Percentiles rank a stretch among this genome's conserved stretches.
Conservation (phyloP, 306 rosid genomes). For the Trifolium fragiferum region DNA sequence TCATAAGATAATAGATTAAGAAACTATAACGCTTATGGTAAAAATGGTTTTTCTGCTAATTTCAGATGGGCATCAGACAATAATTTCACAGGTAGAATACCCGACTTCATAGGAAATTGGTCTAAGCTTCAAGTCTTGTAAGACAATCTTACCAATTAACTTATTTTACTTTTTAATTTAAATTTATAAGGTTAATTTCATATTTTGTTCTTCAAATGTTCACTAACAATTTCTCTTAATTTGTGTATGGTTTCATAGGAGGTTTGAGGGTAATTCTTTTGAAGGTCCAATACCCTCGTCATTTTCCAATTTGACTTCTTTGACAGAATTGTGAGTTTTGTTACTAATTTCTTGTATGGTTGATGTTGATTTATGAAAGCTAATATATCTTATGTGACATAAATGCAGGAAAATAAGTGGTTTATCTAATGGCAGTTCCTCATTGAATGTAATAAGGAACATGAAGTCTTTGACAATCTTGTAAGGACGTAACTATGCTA, state of each 20-base stretch:
- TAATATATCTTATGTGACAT: conserved; percentile 38
- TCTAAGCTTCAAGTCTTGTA: conserved; percentile 65
- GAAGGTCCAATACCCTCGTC: conserved; percentile 70
- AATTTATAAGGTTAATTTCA: not conserved
- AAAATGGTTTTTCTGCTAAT: conserved; percentile 25
- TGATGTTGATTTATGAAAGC: conserved; percentile 16
- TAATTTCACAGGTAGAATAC: conserved; percentile 68
- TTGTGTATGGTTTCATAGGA: conserved; percentile 52
- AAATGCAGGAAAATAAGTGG: conserved; percentile 63
- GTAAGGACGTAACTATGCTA: conserved; percentile 50
- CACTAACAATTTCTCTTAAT: conserved; percentile 18
- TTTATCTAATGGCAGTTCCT: conserved; percentile 71
- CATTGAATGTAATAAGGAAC: conserved; percentile 65
- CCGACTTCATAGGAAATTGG: conserved; percentile 79
- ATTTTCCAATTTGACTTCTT: conserved; percentile 70
- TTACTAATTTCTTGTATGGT: conserved; percentile 11
- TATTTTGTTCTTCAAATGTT: not conserved
- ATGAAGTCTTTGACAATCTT: conserved; percentile 68
- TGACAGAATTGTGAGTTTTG: conserved; percentile 67
- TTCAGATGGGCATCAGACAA: conserved; percentile 76
- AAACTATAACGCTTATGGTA: not conserved
- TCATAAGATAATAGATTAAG: not conserved
- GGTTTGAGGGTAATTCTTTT: conserved; percentile 84
- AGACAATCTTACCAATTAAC: conserved; percentile 39
- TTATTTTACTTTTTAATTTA: not conserved